Conservation (phyloP, 2,329 filamentous ascomycete species). For the Curvularia spicifera region DNA sequence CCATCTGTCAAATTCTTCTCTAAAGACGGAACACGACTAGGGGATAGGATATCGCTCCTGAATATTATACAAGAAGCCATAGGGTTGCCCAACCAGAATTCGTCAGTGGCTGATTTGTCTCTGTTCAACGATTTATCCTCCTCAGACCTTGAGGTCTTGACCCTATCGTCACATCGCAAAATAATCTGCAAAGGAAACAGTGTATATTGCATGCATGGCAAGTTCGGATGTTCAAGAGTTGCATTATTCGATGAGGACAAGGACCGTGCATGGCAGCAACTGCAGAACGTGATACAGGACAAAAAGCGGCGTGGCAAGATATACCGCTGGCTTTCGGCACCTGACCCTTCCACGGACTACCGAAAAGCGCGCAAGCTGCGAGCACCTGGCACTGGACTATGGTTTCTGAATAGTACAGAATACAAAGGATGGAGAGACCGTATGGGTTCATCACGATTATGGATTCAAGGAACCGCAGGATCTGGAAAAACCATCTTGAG, state of each 20-base stretch:
- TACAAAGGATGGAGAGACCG: conserved; percentile 46
- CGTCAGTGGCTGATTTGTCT: not conserved
- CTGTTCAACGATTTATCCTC: not conserved
- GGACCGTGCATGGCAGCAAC: conserved; percentile 21
- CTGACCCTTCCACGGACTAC: conserved; percentile 47
- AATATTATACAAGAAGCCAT: not conserved
- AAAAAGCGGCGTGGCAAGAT: conserved; percentile 10
- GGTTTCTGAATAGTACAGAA: conserved; percentile 39
- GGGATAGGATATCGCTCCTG: not conserved
- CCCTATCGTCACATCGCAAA: conserved; percentile 21
- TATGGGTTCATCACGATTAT: conserved; percentile 40
- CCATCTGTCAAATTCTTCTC: conserved; percentile 21
- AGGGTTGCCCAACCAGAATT: not conserved
- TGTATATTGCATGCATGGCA: conserved; percentile 25
- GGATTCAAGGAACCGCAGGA: conserved; percentile 52
- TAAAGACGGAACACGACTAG: not conserved
- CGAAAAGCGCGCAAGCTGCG: conserved; percentile 41
- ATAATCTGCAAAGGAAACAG: conserved; percentile 15
- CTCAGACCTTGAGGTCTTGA: conserved; percentile 11
- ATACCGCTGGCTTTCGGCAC: conserved; percentile 44
- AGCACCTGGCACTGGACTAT: conserved; percentile 43
- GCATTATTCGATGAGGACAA: conserved; percentile 19
- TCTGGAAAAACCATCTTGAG: conserved; percentile 54
- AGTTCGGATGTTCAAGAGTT: conserved; percentile 27
- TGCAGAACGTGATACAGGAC: conserved; percentile 17